Evolutionary conservation across 352 stramenopile genomes (phyloP), one percentile per base, ranked within the genome.

Genomic region (Pilasporangium apinafurcum): DNA sequence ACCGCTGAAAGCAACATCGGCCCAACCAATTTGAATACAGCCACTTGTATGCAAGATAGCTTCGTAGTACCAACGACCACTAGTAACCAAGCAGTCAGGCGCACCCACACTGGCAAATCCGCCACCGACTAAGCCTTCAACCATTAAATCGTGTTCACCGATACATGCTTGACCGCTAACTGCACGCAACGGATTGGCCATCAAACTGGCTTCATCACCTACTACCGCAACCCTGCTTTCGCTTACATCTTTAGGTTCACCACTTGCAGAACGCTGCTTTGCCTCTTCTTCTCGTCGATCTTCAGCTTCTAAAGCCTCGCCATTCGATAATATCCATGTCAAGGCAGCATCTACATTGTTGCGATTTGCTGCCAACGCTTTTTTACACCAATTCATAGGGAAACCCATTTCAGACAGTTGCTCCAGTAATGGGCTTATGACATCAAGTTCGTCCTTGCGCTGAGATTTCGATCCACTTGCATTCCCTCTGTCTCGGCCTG

Each of bases 11-110:
- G 79, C 78, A 8, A 89, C 77, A 51, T 96, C 84, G 18, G 86
- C 85, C 92, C 90, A 97, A 3, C 92, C 92, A 42, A 97, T 95
- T 57, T 98, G 92, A 54, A 97, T 97, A 45, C 92, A 93, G 33
- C 91, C 91, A 27, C 94, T 95, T 0, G 86, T 95, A 39, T 88
- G 65, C 14, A 98, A 51, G n/a, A 73, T 86, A n/a, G 92, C 92
- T 75, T 97, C 88, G 51, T 94, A 97, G 53, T 96, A 95, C 85
- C 85, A 96, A 31, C 77, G 57, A 3, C 86, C 84, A 30, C 34
- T 77, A 5, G 68, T 83, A 21, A 93, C 76, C 12, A 91, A 64
- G 37, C 78, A 92, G 44, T 90, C 82, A 9, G 78, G 79, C 5
- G 80, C 82, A 25, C 77, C 81, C 43, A 96, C 80, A 44, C 76